Conservation (phyloP, 306 rosid genomes). For the Hippophae gyantsensis region DNA sequence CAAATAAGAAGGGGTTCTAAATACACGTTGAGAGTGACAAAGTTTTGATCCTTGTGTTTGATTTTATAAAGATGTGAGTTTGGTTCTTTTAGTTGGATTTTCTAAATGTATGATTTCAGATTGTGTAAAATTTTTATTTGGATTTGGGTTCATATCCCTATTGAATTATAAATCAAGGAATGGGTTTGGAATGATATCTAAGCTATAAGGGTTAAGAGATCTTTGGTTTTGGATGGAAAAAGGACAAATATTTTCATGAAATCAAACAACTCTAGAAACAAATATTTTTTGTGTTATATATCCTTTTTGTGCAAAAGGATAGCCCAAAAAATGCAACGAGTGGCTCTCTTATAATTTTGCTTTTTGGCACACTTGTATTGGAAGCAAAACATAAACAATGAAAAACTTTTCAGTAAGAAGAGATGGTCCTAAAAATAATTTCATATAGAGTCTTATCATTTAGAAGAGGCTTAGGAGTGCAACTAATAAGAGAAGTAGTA, state of each 20-base stretch:
- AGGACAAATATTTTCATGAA: background rate
- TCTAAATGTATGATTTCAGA: no score
- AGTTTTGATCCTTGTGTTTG: background rate
- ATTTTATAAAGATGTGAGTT: background rate
- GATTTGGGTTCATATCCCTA: no score
- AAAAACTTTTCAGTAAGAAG: background rate
- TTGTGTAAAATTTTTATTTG: no score
- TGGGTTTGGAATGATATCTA: background rate
- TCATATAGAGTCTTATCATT: background rate
- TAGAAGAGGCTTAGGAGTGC: background rate
- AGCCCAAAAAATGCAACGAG: background rate
- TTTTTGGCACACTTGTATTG: background rate
- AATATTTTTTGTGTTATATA: background rate
- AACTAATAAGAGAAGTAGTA: background rate
- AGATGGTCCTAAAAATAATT: background rate
- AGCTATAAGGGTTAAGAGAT: background rate
- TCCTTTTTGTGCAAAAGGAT: background rate
- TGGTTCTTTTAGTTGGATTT: no score
- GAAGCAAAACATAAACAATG: background rate
- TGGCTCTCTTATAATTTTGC: background rate
- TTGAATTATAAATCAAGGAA: background rate
- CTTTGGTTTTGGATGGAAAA: background rate
- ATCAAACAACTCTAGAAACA: background rate
- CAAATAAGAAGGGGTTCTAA: background rate
- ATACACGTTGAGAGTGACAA: rapidly evolving